A percentile compares a stretch with the other conserved stretches of the same genome.
Evolutionary conservation across 495 filamentous ascomycete species (phyloP).

Genomic region (Aspergillus campestris): DNA sequence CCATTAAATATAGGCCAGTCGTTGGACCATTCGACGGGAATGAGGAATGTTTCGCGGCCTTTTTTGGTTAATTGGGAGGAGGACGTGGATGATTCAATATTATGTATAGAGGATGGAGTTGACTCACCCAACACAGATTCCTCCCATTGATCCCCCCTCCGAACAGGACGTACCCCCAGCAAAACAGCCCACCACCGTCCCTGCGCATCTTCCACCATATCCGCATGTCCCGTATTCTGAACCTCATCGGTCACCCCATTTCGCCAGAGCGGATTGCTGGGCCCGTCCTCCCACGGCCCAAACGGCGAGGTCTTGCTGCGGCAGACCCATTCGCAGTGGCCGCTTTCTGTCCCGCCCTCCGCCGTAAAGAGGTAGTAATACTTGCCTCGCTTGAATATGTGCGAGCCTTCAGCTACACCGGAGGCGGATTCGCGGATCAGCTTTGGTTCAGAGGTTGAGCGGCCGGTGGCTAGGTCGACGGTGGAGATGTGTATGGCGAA

Average conservation of each 20-base stretch:
- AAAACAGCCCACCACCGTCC: conserved; percentile 40
- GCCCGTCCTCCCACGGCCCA: conserved; percentile 47
- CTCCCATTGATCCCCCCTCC: conserved; percentile 18
- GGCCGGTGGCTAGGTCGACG: conserved; percentile 28
- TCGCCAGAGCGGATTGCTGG: conserved; percentile 30
- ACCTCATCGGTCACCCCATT: conserved; percentile 28
- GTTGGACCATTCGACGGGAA: conserved; percentile 36
- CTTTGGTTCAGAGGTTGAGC: conserved; percentile 25
- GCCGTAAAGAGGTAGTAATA: conserved; percentile 64
- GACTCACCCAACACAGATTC: conserved; percentile 31
- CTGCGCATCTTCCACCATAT: conserved; percentile 36
- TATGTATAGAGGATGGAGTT: neutral
- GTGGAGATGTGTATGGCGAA: conserved; percentile 35
- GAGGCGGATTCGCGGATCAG: conserved; percentile 49
- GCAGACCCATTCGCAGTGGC: conserved; percentile 43
- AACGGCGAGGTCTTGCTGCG: conserved; percentile 31
- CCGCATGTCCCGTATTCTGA: conserved; percentile 35
- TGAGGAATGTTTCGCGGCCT: conserved; percentile 42
- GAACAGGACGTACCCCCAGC: conserved; percentile 33
- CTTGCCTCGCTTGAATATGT: conserved; percentile 54
- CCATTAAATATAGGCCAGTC: conserved; percentile 42
- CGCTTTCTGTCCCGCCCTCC: conserved; percentile 54
- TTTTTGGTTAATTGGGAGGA: no score
- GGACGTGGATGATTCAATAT: no score
- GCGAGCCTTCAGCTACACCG: conserved; percentile 53